Evolutionary conservation across 768 basidiomycete genomes (phyloP), one percentile per base, ranked within the genome.

Genomic region (Rhodotorula sphaerocarpa): DNA sequence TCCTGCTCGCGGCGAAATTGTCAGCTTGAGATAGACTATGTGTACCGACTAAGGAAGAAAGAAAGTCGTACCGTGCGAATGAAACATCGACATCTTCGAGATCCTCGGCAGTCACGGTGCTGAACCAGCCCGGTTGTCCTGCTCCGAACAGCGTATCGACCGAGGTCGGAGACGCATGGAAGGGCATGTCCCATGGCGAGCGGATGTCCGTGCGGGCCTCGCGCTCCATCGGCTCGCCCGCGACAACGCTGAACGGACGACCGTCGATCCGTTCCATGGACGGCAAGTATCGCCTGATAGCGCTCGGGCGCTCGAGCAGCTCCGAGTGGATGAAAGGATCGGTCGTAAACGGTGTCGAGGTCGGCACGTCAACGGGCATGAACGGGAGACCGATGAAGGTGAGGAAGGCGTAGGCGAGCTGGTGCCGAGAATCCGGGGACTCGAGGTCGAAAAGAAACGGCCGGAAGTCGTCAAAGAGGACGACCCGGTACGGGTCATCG

Each of bases 401-500:
- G 55, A 79, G 70, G 57, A 74, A 75, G 7, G 75, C 72, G 66
- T 76, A 76, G 30, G 75, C 62, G 50, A 77, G 72, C 47, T 77
- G 75, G 2, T 72, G 65, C 23, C 73, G 68, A 21, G 72, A 72
- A 44, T 73, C 70, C 20, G 70, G 61, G 7, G 63, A 65, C 3
- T 69, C 58, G n/a, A 77, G 66, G 21, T 72, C 53, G 65, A 76
- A 73, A 34, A 79, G 72, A 47, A 78, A 73, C 5, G 73, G 57
- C 7, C 62, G 57, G 30, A 79, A 68, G 59, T 79, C 78, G 57
- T 61, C 53, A 57, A 75, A 77, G n/a, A 79, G 70, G n/a, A 77
- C 67, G 28, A 72, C 62, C 14, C 74, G 67, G 63, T 72, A 77
- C 0, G 77, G 76, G 61, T 79, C 78, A 23, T 76, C 75, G 12